Evolutionary conservation across 1,284 basidiomycete species (phyloP).

Genomic region (Puccinia brachypodii): DNA sequence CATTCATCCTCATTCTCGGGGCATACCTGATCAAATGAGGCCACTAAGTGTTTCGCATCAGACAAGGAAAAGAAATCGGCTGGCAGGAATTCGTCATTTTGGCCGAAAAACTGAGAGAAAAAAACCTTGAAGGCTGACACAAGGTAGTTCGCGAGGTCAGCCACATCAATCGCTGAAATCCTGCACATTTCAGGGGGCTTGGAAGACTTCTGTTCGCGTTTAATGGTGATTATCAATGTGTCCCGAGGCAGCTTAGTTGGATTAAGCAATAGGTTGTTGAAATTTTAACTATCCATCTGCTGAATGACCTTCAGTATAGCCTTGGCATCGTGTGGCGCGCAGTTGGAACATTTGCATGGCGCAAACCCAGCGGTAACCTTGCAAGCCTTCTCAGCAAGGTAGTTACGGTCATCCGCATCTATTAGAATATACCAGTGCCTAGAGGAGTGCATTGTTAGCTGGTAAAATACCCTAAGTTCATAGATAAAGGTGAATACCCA

Average conservation of each 20-base stretch:
- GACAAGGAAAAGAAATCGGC: not conserved
- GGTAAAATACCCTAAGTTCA: too few species aligned
- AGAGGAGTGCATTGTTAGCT: too few species aligned
- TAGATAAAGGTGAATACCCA: too few species aligned
- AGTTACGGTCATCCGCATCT: not conserved
- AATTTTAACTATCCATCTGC: not conserved
- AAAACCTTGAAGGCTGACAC: not conserved
- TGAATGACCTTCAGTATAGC: not conserved
- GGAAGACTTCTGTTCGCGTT: not conserved
- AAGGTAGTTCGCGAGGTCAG: not conserved
- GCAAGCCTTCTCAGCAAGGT: not conserved
- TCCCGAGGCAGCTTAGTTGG: not conserved
- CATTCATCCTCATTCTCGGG: too few species aligned
- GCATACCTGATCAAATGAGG: not conserved
- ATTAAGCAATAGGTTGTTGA: not conserved
- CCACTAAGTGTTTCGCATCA: not conserved
- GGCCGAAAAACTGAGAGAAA: not conserved
- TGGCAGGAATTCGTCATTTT: not conserved
- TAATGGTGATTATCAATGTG: not conserved
- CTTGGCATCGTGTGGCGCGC: not conserved
- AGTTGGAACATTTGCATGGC: slow-evolving; percentile 3
- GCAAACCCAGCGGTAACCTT: not conserved
- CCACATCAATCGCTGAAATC: not conserved
- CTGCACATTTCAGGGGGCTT: not conserved
- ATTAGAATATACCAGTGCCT: not conserved